Conservation (phyloP, 179 eudicot genomes). For the Heliamphora pulchella region DNA sequence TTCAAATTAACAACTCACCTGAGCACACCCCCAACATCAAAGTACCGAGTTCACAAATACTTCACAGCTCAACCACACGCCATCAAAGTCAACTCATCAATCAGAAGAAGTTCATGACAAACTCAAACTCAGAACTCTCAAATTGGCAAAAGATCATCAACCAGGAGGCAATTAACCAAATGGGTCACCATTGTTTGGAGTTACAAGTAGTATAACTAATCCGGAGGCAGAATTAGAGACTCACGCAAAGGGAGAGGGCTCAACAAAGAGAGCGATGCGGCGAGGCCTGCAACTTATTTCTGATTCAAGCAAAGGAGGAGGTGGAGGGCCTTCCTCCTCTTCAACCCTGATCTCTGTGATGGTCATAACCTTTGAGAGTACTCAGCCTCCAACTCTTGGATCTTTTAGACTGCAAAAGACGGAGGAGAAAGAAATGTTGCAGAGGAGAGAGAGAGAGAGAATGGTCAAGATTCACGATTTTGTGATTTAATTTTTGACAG, state of each 20-base stretch:
- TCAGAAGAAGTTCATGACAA: background rate
- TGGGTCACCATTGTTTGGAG: background rate
- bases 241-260: slow-evolving; percentile 94
- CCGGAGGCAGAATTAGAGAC: slow-evolving; percentile 12
- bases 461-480: background rate
- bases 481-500: background rate
- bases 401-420: slow-evolving; percentile 8
- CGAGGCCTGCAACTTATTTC: slow-evolving; percentile 57
- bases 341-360: slow-evolving; percentile 12
- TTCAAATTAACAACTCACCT: background rate
- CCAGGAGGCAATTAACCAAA: slow-evolving; percentile 2
- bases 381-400: background rate
- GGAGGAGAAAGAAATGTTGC: slow-evolving; percentile 1
- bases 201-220: background rate
- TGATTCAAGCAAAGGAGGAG: slow-evolving; percentile 48
- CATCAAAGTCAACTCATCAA: background rate
- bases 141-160: background rate
- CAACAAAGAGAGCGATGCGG: slow-evolving; percentile 91
- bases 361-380: slow-evolving; percentile 14
- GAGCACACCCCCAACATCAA: background rate
- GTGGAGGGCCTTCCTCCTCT: slow-evolving; percentile 30
- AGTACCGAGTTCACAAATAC: background rate
- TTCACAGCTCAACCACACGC: background rate
- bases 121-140: slow-evolving; percentile 9
- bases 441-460: background rate